Evolutionary conservation across 768 basidiomycete species (phyloP), one percentile per base, ranked within the genome.

Genomic region (Lyophyllum decastes): DNA sequence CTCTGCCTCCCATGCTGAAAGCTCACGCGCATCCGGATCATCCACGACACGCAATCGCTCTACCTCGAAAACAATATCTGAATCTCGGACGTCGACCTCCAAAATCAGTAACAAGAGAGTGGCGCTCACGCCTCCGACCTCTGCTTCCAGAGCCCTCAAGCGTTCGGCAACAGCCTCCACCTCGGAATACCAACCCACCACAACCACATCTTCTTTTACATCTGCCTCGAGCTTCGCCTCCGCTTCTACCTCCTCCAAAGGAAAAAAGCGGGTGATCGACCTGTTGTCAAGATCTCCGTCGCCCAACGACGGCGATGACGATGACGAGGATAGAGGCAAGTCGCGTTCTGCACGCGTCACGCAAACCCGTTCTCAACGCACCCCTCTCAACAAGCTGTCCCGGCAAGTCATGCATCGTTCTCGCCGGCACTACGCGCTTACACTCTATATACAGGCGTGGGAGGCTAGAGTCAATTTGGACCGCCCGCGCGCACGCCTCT

Each of bases 381-480:
- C 52, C 1, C 24, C 45, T 8, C 21, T 24, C 22, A 26, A 10
- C 10, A 43, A 22, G 27, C 8, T 43, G 11, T 49, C 47, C 17
- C 19, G 27, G 52, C 53, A 25, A n/a, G 48, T n/a, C 17, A n/a
- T n/a, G n/a, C n/a, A n/a, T 2, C 30, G 30, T 38, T n/a, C n/a
- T 41, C 3, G 0, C 1, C 14, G 16, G 10, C 51, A 43, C 19
- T n/a, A n/a, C n/a, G n/a, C n/a, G n/a, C n/a, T n/a, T n/a, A n/a
- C n/a, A n/a, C n/a, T n/a, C n/a, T n/a, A 16, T 10, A 24, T 33
- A 22, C 40, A 72, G 71, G n/a, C 69, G 70, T 35, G 44, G 55
- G 14, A 52, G 61, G 24, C 64, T 77, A 11, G 56, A 69, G 65
- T 56, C 69, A 64, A 25, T 72, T 69, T 81, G 76, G 80, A 70